Conservation (phyloP, 2,329 filamentous ascomycete species). For the Aspergillus phoenicis region DNA sequence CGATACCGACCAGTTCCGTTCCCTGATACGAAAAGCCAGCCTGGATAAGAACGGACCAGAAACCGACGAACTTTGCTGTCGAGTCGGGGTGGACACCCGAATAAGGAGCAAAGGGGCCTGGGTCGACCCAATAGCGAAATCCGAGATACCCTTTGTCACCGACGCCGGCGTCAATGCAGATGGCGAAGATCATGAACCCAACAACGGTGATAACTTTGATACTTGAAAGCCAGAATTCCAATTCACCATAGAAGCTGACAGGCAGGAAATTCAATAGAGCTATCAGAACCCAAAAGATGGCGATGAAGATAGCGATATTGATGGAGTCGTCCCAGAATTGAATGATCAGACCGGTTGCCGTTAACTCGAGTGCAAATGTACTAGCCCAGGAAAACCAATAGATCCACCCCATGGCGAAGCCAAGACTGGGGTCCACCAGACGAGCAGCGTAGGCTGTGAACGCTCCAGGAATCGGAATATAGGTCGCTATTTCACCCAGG, state of each 20-base stretch:
- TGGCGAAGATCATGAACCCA: constrained; percentile 75
- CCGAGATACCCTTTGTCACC: constrained; percentile 70
- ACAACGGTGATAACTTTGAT: constrained; percentile 77
- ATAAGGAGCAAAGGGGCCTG: constrained; percentile 68
- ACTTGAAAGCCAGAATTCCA: constrained; percentile 76
- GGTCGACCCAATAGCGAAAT: constrained; percentile 70
- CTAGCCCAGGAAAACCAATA: constrained; percentile 80
- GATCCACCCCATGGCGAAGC: constrained; percentile 79
- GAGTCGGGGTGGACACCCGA: constrained; percentile 22
- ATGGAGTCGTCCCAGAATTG: constrained; percentile 69
- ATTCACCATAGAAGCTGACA: constrained; percentile 71
- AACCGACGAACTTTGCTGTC: constrained; percentile 64
- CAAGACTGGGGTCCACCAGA: constrained; percentile 71
- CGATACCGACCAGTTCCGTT: constrained; percentile 74
- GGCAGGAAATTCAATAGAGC: constrained; percentile 70
- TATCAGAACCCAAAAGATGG: constrained; percentile 72
- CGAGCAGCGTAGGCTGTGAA: constrained; percentile 76
- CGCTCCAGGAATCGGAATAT: constrained; percentile 73
- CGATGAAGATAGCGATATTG: constrained; percentile 71
- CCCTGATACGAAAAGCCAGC: constrained; percentile 54
- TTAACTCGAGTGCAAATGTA: constrained; percentile 73
- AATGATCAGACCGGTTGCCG: constrained; percentile 72
- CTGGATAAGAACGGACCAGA: constrained; percentile 55
- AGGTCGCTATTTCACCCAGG: constrained; percentile 71
- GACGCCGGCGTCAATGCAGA: constrained; percentile 73